Evolutionary conservation across 2,329 filamentous ascomycete species (phyloP).

Genomic region (Cercospora citrullina): DNA sequence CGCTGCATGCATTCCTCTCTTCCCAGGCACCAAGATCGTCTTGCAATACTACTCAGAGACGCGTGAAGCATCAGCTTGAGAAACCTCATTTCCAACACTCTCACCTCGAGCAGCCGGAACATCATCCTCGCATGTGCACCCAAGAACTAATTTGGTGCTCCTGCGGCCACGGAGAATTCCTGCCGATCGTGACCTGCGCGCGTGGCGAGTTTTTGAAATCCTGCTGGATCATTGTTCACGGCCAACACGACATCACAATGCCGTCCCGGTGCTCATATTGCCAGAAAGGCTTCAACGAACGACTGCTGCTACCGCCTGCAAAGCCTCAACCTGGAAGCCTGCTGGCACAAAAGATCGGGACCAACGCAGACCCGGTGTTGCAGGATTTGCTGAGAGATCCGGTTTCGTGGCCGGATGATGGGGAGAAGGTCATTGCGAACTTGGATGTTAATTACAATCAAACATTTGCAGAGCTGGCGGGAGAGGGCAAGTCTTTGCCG

Average conservation of each 20-base stretch:
- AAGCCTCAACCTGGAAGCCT: conserved; percentile 17
- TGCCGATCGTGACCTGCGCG: conserved; percentile 32
- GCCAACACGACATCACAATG: conserved; percentile 30
- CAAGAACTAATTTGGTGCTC: conserved; percentile 39
- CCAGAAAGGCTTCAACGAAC: conserved; percentile 27
- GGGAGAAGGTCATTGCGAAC: conserved; percentile 5
- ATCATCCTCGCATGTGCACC: conserved; percentile 32
- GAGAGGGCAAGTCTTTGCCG: neutral
- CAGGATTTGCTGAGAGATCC: conserved; percentile 17
- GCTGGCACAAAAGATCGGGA: conserved; percentile 21
- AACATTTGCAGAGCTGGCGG: neutral
- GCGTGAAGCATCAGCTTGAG: neutral
- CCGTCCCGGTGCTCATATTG: conserved; percentile 34
- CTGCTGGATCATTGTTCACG: conserved; percentile 36
- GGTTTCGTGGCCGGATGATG: conserved; percentile 18
- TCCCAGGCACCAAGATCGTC: neutral
- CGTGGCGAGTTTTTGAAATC: conserved; percentile 20
- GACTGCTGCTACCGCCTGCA: conserved; percentile 15
- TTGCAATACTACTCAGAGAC: neutral
- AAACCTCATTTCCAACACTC: neutral
- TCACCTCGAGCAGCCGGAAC: neutral
- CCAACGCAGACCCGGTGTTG: conserved; percentile 15
- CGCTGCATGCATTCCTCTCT: neutral
- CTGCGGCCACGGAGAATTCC: conserved; percentile 38
- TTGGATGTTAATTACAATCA: neutral